Evolutionary conservation across 2,329 filamentous ascomycete genomes (phyloP), one percentile per base, ranked within the genome.

Genomic region (Rhinocladiella similis): DNA sequence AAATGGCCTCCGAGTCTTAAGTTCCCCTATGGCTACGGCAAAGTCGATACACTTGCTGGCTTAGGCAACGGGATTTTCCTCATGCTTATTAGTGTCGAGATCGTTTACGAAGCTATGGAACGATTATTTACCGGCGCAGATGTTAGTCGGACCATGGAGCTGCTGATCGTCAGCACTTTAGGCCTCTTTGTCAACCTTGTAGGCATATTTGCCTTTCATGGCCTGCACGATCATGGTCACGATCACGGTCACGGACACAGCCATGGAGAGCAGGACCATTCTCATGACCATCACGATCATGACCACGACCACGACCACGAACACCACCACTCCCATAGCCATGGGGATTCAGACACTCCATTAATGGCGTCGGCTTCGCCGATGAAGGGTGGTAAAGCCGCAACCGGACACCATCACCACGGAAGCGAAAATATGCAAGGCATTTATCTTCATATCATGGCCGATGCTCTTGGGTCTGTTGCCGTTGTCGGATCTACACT

Each of bases 361-460:
- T 47, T 63, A 52, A 61, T 63, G 5, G 61, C 66, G 6, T 66
- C 67, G 22, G 60, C 66, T 3, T 67, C 67, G 10, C 66, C 66
- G 9, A 64, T 65, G 49, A 67, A 68, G 60, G 53, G 59, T 18
- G 46, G 56, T 36, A 60, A 57, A 16, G 67, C 68, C 49, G 64
- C 60, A n/a, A 57, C 51, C 22, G 59, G 63, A 9, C 72, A 76
- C 56, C 75, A 76, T n/a, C 88, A 33, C 29, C 29, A 92, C 67
- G 88, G 91, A 60, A 96, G 96, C 71, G 94, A 99, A 67, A 99
- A 99, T 69, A 97, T 99, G 92, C 84, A 94, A 66, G 94, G 94
- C 12, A 97, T 99, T 63, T 99, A 96, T 73, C 79, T 99, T 18
- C 94, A 99, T 68, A 90, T 99, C 49, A 80, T 97, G 25, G 94